These are phyloP conservation scores for Euryodendron excelsum DNA, from an alignment of 148 eudicot genomes.

Conservation along the genomic window DNA sequence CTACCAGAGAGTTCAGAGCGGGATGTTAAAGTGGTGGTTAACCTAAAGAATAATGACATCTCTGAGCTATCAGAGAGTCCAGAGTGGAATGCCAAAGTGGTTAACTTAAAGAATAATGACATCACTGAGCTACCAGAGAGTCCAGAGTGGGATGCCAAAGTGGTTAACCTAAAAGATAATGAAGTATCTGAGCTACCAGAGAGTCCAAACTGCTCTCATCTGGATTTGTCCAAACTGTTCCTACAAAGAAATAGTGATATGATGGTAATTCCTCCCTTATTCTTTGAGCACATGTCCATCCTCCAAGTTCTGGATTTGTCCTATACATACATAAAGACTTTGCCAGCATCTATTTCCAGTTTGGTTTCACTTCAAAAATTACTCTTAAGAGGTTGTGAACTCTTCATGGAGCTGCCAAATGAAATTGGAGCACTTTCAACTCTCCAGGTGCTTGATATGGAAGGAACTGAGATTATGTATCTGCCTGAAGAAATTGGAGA, in stretches of 20 bases:
- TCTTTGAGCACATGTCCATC: constrained; percentile 2
- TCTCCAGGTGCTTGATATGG: constrained; percentile 9
- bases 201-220: not conserved
- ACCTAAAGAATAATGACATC: no score
- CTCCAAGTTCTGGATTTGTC: constrained; percentile 15
- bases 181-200: no score
- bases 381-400: constrained; percentile 13
- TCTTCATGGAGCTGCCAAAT: constrained; percentile 8
- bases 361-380: not conserved
- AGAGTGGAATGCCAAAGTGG: no score
- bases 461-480: constrained; percentile 6
- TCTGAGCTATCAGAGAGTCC: no score
- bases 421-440: constrained; percentile 12
- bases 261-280: constrained; percentile 4
- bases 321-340: constrained; percentile 7
- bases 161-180: no score
- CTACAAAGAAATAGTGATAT: not conserved
- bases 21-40: no score
- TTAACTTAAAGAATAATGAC: no score
- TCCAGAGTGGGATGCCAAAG: no score
- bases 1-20: no score
- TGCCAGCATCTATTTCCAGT: constrained; percentile 15
- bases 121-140: no score
- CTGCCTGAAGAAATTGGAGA: constrained; percentile 9
- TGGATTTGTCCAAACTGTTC: not conserved